Evolutionary conservation across 2,329 filamentous ascomycete species (phyloP).

Genomic region (Neonectria hederae): DNA sequence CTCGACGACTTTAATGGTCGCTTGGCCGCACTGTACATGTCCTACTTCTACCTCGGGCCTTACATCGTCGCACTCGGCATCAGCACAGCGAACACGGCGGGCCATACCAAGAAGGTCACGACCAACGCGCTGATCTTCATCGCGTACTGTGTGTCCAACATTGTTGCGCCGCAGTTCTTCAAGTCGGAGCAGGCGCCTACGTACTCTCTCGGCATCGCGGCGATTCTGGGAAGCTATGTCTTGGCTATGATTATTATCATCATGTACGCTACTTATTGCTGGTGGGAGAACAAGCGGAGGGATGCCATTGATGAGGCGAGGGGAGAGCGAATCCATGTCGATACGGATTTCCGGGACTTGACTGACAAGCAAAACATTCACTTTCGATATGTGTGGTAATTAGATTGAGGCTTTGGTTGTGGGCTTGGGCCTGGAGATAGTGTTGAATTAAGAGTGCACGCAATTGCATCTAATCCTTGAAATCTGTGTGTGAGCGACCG

Average conservation of each 20-base stretch:
- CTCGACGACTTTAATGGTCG: slow-evolving; percentile 40
- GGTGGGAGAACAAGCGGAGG: slow-evolving; percentile 45
- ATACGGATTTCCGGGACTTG: slow-evolving; percentile 48
- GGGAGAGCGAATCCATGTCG: slow-evolving; percentile 28
- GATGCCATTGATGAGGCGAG: slow-evolving; percentile 23
- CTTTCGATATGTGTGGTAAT: slow-evolving; percentile 40
- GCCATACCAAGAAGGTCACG: slow-evolving; percentile 53
- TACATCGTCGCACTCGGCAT: slow-evolving; percentile 41
- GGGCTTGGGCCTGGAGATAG: background rate
- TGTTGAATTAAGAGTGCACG: background rate
- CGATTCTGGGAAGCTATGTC: slow-evolving; percentile 37
- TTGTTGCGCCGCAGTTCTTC: slow-evolving; percentile 54
- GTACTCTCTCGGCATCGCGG: slow-evolving; percentile 37
- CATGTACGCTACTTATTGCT: slow-evolving; percentile 43
- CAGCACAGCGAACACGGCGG: slow-evolving; percentile 45
- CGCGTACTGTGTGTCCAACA: slow-evolving; percentile 53
- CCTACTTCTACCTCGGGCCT: slow-evolving; percentile 43
- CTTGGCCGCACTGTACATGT: slow-evolving; percentile 47
- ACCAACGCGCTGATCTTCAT: slow-evolving; percentile 57
- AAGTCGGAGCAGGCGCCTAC: slow-evolving; percentile 45
- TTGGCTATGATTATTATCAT: slow-evolving; percentile 44
- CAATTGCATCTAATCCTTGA: background rate
- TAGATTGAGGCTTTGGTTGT: background rate
- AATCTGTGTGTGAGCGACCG: no score
- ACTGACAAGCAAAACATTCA: slow-evolving; percentile 48